Conservation (phyloP, 495 filamentous ascomycete genomes). For the Annulohypoxylon moriforme region DNA sequence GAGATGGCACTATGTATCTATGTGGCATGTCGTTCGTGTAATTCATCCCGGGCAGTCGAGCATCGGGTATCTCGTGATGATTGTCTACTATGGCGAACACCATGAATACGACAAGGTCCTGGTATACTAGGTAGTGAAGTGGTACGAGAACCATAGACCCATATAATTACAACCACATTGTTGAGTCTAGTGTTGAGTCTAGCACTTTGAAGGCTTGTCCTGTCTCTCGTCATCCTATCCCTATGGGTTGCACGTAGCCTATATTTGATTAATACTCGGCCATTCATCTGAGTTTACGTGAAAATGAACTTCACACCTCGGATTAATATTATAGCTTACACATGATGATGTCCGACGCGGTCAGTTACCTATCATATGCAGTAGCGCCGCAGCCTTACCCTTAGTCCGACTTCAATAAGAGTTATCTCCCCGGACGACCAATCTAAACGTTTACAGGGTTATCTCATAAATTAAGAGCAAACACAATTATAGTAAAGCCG, state of each 20-base stretch:
- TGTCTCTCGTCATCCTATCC: slow-evolving; percentile 35
- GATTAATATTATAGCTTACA: slow-evolving; percentile 38
- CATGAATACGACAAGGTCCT: slow-evolving; percentile 30
- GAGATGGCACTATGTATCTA: slow-evolving; percentile 12
- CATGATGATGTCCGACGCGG: slow-evolving; percentile 33
- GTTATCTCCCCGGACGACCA: slow-evolving; percentile 21
- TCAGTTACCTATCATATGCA: slow-evolving; percentile 33
- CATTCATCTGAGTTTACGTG: slow-evolving; percentile 33
- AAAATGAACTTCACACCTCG: slow-evolving; percentile 45
- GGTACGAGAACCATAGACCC: slow-evolving; percentile 29
- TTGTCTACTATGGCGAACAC: slow-evolving; percentile 38
- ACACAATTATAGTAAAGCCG: slow-evolving; percentile 29
- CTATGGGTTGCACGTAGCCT: slow-evolving; percentile 35
- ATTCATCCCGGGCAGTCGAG: slow-evolving; percentile 11
- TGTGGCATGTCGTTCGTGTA: slow-evolving; percentile 13
- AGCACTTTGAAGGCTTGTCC: slow-evolving; percentile 19
- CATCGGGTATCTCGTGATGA: slow-evolving; percentile 38
- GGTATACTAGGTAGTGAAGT: slow-evolving; percentile 21
- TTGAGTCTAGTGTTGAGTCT: slow-evolving; percentile 28
- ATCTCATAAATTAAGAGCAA: slow-evolving; percentile 42
- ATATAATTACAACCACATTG: slow-evolving; percentile 20
- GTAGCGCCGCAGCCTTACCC: slow-evolving; percentile 42
- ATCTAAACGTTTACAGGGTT: slow-evolving; percentile 26
- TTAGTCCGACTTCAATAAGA: slow-evolving; percentile 39
- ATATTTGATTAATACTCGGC: slow-evolving; percentile 26